Evolutionary conservation across 129 eudicot genomes (phyloP).

Genomic region (sunflower (Helianthus annuus)): HanXRQr2.0-SUNRISE NC_035436.2:64601223-64601722

Average conservation of each 20-base stretch:
- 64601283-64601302: constrained; percentile 33
- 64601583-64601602: no score
- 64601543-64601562: no score
- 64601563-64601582: no score
- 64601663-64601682: no score
- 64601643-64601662: no score
- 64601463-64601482: background rate
- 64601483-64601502: no score
- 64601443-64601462: background rate
- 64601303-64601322: constrained; percentile 49
- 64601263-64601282: constrained; percentile 10
- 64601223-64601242: background rate
- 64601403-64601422: constrained; percentile 8
- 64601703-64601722: no score
- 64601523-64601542: no score
- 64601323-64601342: constrained; percentile 57
- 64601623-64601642: no score
- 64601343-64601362: constrained; percentile 66
- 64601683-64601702: no score
- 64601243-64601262: background rate
- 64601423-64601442: background rate
- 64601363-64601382: constrained; percentile 13
- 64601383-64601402: constrained; percentile 10
- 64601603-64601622: no score
- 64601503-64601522: no score